phyloP scores from a whole-genome alignment of 371 early-diverging fungal genomes.

The Actinomucor elegans region DNA sequence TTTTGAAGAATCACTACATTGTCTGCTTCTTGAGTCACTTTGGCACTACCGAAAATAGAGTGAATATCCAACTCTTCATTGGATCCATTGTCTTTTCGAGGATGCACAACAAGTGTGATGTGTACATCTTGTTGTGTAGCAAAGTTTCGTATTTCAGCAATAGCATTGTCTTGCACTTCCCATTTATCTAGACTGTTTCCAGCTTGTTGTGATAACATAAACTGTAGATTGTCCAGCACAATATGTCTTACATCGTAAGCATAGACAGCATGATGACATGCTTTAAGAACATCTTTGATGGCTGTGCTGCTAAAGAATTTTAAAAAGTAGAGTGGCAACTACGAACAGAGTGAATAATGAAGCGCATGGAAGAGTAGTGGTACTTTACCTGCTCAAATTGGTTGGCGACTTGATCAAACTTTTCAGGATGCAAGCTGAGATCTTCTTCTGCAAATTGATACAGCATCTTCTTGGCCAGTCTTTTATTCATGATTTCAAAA shows the following conservation, averaged over 20 bases:
- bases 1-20: conserved; percentile 77
- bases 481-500: conserved; percentile 75
- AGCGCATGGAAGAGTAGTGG: not conserved
- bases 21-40: conserved; percentile 83
- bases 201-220: conserved; percentile 76
- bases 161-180: conserved; percentile 73
- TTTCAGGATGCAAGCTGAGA: conserved; percentile 44
- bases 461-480: conserved; percentile 74
- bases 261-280: conserved; percentile 73
- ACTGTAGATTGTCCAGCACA: conserved; percentile 78
- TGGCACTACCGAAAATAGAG: conserved; percentile 78
- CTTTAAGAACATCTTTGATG: conserved; percentile 62
- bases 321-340: conserved; percentile 76
- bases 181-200: conserved; percentile 60
- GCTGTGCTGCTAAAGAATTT: conserved; percentile 78
- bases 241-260: conserved; percentile 75
- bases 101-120: conserved; percentile 77
- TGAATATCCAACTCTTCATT: conserved; percentile 61
- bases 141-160: conserved; percentile 66
- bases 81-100: conserved; percentile 59
- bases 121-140: conserved; percentile 77
- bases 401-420: conserved; percentile 57
- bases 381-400: conserved; percentile 61
- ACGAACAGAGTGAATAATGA: not conserved
- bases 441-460: conserved; percentile 67